phyloP scores from a whole-genome alignment of 208 protist genomes.

The Leishmania gerbilli region DNA sequence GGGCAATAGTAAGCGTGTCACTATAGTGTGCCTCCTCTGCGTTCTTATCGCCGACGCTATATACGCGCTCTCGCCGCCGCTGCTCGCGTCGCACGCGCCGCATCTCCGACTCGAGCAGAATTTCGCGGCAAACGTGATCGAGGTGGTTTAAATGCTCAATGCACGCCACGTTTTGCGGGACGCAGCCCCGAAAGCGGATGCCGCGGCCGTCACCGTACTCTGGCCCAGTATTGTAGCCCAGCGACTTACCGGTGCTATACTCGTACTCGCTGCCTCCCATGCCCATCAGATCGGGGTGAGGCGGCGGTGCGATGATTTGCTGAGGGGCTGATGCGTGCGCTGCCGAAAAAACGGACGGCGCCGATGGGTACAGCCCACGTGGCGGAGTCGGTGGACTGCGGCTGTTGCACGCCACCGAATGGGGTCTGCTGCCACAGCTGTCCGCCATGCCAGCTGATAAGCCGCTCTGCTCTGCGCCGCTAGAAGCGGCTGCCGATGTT shows the following conservation, averaged over 20 bases:
- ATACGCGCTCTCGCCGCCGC: conserved; percentile 5
- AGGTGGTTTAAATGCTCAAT: conserved; percentile 20
- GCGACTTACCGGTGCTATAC: not conserved
- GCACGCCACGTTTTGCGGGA: conserved; percentile 23
- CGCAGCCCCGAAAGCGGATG: conserved; percentile 2
- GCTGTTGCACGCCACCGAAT: not conserved
- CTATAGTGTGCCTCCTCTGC: conserved; percentile 12
- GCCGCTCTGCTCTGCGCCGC: not conserved
- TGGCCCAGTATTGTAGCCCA: not conserved
- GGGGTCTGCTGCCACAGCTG: not conserved
- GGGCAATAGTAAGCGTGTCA: conserved; percentile 32
- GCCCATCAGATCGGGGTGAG: not conserved
- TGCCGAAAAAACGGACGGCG: not conserved
- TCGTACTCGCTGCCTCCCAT: conserved; percentile 7
- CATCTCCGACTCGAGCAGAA: conserved; percentile 16
- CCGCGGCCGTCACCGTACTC: not conserved
- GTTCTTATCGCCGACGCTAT: not conserved
- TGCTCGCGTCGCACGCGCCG: conserved; percentile 7
- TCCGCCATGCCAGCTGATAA: not conserved
- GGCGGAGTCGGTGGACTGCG: not conserved
- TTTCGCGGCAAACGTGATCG: conserved; percentile 14
- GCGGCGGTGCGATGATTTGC: not conserved
- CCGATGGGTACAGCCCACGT: not conserved
- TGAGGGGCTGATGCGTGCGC: not conserved
- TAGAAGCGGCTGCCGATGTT: not conserved